These are phyloP conservation scores for Globisporangium acanthophoron DNA, from an alignment of 352 stramenopile species.

Conservation along the genomic window DNA sequence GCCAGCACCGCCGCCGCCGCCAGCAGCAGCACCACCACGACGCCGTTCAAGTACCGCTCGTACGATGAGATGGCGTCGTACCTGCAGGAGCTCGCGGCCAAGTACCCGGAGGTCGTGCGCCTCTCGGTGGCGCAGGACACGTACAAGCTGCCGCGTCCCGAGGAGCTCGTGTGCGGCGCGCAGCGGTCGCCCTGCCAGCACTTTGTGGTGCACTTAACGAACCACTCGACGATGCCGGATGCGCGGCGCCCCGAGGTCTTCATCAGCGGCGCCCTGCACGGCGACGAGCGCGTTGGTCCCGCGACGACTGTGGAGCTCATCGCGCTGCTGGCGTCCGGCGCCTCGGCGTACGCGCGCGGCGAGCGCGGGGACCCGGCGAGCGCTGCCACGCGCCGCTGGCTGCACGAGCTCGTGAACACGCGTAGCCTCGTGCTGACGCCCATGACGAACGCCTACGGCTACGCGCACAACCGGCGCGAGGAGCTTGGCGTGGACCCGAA, in stretches of 20 bases:
- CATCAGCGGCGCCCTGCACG: slow-evolving; percentile 95
- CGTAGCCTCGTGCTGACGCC: slow-evolving; percentile 80
- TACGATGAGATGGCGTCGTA: slow-evolving; percentile 68
- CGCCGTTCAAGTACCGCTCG: slow-evolving; percentile 54
- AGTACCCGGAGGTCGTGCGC: slow-evolving; percentile 72
- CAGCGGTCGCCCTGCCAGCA: slow-evolving; percentile 72
- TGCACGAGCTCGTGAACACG: slow-evolving; percentile 84
- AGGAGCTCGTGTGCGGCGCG: slow-evolving; percentile 54
- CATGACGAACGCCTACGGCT: slow-evolving; percentile 94
- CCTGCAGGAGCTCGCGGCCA: slow-evolving; percentile 62
- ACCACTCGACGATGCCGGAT: slow-evolving; percentile 79
- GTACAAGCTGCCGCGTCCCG: slow-evolving; percentile 70
- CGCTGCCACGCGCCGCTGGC: slow-evolving; percentile 56
- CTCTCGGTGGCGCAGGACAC: slow-evolving; percentile 80
- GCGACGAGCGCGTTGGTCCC: slow-evolving; percentile 93
- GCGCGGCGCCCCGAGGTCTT: slow-evolving; percentile 91
- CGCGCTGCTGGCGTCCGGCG: slow-evolving; percentile 75
- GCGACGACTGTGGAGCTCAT: slow-evolving; percentile 88
- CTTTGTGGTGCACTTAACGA: slow-evolving; percentile 84
- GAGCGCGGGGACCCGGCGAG: slow-evolving; percentile 15
- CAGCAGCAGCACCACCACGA: background rate
- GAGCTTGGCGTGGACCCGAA: slow-evolving; percentile 95
- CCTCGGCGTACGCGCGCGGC: slow-evolving; percentile 26
- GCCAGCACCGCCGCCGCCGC: background rate
- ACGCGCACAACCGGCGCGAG: slow-evolving; percentile 71